Evolutionary conservation across 176 grass and related monocot species (phyloP).

Genomic region (Cenchrus fungigraminus): DNA sequence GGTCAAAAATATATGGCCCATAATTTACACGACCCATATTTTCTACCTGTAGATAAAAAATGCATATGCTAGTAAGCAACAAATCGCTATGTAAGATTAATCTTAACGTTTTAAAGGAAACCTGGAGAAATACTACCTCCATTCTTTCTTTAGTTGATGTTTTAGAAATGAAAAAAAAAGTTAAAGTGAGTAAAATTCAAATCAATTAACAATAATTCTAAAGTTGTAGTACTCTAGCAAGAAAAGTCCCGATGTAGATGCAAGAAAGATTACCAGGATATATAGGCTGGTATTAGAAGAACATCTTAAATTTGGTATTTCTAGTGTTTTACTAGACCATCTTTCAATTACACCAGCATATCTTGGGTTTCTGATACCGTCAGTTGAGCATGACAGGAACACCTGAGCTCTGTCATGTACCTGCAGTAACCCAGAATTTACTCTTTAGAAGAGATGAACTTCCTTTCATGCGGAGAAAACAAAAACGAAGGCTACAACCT

Average conservation of each 20-base stretch:
- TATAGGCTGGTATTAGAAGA: slow-evolving; percentile 68
- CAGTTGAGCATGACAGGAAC: slow-evolving; percentile 75
- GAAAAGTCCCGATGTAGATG: not conserved
- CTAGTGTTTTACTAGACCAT: slow-evolving; percentile 76
- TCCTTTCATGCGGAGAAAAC: slow-evolving; percentile 15
- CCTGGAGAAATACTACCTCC: not conserved
- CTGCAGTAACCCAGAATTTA: slow-evolving; percentile 56
- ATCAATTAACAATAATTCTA: not conserved
- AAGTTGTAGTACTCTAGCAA: not conserved
- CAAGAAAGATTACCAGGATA: slow-evolving; percentile 75
- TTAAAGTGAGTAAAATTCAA: not conserved
- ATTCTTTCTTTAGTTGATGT: slow-evolving; percentile 5
- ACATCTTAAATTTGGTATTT: slow-evolving; percentile 72
- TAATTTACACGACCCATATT: slow-evolving; percentile 87
- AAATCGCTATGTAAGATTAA: not conserved
- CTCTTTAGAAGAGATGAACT: slow-evolving; percentile 34
- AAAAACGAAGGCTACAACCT: slow-evolving; percentile 50
- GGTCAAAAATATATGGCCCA: slow-evolving; percentile 79
- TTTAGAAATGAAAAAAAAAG: not conserved
- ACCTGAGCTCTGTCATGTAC: slow-evolving; percentile 98
- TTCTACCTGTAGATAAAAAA: slow-evolving; percentile 59
- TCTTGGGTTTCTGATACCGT: slow-evolving; percentile 49
- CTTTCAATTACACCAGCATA: slow-evolving; percentile 82
- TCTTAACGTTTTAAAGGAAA: slow-evolving; percentile 13
- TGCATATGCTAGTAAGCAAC: slow-evolving; percentile 9